Base-by-base conservation (phyloP, 108 stramenopile genomes). In the Conticribra guillardii region DNA sequence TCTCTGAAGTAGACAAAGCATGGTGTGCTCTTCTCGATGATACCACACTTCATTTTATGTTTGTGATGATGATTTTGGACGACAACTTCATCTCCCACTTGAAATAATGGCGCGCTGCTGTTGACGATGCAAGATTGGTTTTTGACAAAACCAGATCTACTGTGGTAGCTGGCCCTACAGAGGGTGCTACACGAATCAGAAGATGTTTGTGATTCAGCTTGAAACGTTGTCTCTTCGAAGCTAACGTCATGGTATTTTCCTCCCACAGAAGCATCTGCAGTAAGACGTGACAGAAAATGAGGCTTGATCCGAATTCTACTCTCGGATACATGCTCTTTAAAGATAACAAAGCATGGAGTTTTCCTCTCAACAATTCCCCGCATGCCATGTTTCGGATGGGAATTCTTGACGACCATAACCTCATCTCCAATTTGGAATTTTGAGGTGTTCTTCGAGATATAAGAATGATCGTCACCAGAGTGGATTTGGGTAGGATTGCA, bases 1-100 rank as follows among this genome's bases (percentile, higher is more conserved):
- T 64, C 63, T 4, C 0, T 33, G n/a, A 64, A 64, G 30, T 30
- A 51, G 11, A 64, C 63, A 30, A 21, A 64, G 30, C 29, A 48
- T 32, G 47, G 33, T 11, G 61, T 63, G 0, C 4, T 30, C 57
- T n/a, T 58, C 0, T 58, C 3, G 31, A 58, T 58, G 18, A 15
- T 19, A 0, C 67, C 67, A 28, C 22, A 17, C 56, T 27, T 47
- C 2, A 44, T 56, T 21, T 15, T 19, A 30, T 57, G 44, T 37
- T 28, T 69, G 2, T 47, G 26, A 29, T 47, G 53, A 26, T 8
- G 2, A 32, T 45, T 55, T n/a, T 24, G 3, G 9, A 67, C 67
- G 27, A 18, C 22, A 26, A 67, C 55, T 5, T 45, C 8, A 45
- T 61, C 60, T 18, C 44, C 60, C 32, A 23, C 44, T 1, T 2